Evolutionary conservation across 2,329 filamentous ascomycete species (phyloP).

Genomic region (Pyrenophora tritici-repentis): DNA sequence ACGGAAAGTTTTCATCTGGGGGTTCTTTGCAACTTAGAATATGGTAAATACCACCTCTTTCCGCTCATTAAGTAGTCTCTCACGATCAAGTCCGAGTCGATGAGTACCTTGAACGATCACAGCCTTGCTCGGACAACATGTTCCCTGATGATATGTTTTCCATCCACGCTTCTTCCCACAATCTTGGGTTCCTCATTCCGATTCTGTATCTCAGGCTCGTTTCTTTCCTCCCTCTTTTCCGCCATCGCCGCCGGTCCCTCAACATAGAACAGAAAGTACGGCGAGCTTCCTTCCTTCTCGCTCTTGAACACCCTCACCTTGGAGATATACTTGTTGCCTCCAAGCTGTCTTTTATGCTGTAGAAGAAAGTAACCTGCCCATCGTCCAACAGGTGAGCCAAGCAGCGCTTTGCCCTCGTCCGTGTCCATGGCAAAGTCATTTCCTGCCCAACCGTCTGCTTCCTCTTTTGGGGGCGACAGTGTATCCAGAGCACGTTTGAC

Average conservation of each 20-base stretch:
- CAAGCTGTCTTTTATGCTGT: slow-evolving; percentile 21
- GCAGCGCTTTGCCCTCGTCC: slow-evolving; percentile 21
- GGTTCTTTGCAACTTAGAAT: too few species aligned
- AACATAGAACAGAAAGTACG: slow-evolving; percentile 22
- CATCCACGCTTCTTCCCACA: not conserved
- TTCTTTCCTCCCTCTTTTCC: too few species aligned
- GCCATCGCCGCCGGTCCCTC: not conserved
- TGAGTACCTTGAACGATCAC: not conserved
- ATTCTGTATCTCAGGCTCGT: not conserved
- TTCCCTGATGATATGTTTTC: slow-evolving; percentile 6
- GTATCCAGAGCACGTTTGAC: slow-evolving; percentile 15
- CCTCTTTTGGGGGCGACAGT: slow-evolving; percentile 6
- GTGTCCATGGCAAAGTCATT: slow-evolving; percentile 20
- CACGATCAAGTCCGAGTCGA: not conserved
- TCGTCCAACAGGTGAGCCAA: slow-evolving; percentile 20
- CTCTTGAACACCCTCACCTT: slow-evolving; percentile 20
- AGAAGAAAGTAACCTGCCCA: slow-evolving; percentile 23
- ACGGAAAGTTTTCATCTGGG: too few species aligned
- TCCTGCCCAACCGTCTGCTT: slow-evolving; percentile 21
- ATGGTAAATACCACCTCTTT: too few species aligned
- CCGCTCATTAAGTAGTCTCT: not conserved
- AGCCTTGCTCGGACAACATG: not conserved
- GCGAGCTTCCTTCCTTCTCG: slow-evolving; percentile 13
- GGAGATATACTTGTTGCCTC: slow-evolving; percentile 12
- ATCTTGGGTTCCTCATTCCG: not conserved